phyloP scores from a whole-genome alignment of 495 filamentous ascomycete species.

The Monascus purpureus region DNA sequence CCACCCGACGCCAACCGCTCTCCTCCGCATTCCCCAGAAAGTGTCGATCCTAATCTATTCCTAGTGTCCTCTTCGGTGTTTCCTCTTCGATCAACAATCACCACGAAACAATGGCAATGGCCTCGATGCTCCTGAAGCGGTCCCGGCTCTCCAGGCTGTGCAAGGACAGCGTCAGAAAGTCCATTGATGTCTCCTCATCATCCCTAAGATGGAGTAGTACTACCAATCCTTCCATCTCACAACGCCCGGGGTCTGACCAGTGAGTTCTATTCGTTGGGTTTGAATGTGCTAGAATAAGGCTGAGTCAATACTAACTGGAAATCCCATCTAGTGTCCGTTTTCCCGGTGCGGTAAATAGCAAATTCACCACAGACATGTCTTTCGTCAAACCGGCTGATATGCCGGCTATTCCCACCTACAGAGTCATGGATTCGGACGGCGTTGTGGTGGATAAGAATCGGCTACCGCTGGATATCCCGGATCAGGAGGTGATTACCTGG shows the following conservation, averaged over 20 bases:
- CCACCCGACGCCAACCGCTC: slow-evolving; percentile 22
- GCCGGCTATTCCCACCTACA: slow-evolving; percentile 71
- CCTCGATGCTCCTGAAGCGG: too few species aligned
- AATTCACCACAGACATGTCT: slow-evolving; percentile 65
- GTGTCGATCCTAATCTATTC: slow-evolving; percentile 1
- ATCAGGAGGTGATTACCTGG: slow-evolving; percentile 52
- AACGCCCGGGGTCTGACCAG: slow-evolving; percentile 56
- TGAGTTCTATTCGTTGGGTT: slow-evolving; percentile 10
- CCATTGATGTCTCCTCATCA: background rate
- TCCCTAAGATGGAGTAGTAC: background rate
- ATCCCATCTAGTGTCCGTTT: slow-evolving; percentile 88
- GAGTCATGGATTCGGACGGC: slow-evolving; percentile 74
- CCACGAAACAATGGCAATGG: too few species aligned
- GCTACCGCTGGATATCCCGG: slow-evolving; percentile 43
- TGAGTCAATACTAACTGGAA: too few species aligned
- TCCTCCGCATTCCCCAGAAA: slow-evolving; percentile 20
- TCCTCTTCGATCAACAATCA: slow-evolving; percentile 5
- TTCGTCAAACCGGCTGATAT: slow-evolving; percentile 56
- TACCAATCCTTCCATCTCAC: slow-evolving; percentile 34
- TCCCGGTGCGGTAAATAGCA: slow-evolving; percentile 87
- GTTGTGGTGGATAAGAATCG: slow-evolving; percentile 56
- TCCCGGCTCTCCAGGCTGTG: too few species aligned
- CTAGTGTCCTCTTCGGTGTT: background rate
- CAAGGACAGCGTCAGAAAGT: too few species aligned
- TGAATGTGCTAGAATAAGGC: background rate